phyloP scores from a whole-genome alignment of 164 flowering plant species.

The Vitis riparia region DNA sequence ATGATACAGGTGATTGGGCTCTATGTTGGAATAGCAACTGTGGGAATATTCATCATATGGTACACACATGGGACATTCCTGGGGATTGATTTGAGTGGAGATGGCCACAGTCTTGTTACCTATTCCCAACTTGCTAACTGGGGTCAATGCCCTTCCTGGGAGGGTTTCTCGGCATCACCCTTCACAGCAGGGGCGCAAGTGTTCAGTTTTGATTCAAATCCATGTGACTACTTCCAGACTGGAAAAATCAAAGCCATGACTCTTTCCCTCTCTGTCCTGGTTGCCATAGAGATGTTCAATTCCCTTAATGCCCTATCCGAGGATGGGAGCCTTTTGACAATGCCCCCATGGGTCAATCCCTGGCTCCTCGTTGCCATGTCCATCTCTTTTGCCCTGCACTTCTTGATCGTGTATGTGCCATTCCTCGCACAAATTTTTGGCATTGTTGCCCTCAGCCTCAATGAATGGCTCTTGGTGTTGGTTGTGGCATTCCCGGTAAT shows the following conservation, averaged over 20 bases:
- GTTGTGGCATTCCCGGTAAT: slow-evolving; percentile 70
- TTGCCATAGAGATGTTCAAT: slow-evolving; percentile 91
- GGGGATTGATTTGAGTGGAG: slow-evolving; percentile 69
- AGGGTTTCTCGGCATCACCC: slow-evolving; percentile 55
- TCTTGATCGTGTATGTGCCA: slow-evolving; percentile 79
- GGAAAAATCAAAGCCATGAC: slow-evolving; percentile 87
- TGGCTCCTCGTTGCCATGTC: slow-evolving; percentile 85
- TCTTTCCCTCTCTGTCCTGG: slow-evolving; percentile 82
- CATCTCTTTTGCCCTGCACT: slow-evolving; percentile 75
- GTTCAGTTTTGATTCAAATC: slow-evolving; percentile 53
- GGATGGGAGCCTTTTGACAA: slow-evolving; percentile 66
- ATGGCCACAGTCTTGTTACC: slow-evolving; percentile 76
- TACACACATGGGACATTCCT: slow-evolving; percentile 72
- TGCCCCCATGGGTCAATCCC: slow-evolving; percentile 94
- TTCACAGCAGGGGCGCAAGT: slow-evolving; percentile 69
- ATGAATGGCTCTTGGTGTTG: slow-evolving; percentile 79
- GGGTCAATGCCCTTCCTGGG: slow-evolving; percentile 77
- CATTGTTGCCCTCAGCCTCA: slow-evolving; percentile 79
- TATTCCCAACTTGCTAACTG: slow-evolving; percentile 80
- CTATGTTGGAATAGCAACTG: slow-evolving; percentile 87
- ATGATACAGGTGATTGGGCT: slow-evolving; percentile 69
- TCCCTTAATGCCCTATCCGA: slow-evolving; percentile 85
- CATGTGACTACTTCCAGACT: slow-evolving; percentile 75
- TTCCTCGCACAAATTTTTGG: slow-evolving; percentile 81
- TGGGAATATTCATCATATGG: slow-evolving; percentile 85